Evolutionary conservation across 1,284 basidiomycete species (phyloP), one percentile per base, ranked within the genome.

Genomic region (Ceratobasidium sp.): DNA sequence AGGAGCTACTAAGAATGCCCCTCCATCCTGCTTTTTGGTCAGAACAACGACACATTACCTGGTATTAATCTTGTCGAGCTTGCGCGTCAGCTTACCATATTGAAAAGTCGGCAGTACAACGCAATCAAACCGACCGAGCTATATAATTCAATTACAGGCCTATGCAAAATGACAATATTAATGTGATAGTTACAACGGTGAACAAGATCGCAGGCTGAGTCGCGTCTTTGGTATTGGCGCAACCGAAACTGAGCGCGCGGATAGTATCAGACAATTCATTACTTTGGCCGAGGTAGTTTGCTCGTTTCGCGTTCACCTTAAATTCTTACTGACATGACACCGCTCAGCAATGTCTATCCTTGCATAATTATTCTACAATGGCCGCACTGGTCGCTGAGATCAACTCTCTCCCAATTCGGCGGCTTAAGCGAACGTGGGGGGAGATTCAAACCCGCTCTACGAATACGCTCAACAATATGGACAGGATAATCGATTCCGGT

Each of bases 141-240:
- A n/a, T n/a, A n/a, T n/a, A n/a, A n/a, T n/a, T n/a, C n/a, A n/a
- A n/a, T n/a, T n/a, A n/a, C n/a, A n/a, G n/a, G n/a, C n/a, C n/a
- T n/a, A n/a, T n/a, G n/a, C n/a, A 80, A 77, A 87, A 89, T 75
- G 94, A 93, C 81, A 95, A 93, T 79, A 96, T 99, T 80, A 93
- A 94, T 74, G 90, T 91, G 51, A 93, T 97, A 79, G 98, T 98
- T 81, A 94, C 95, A 79, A 91, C 96, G 64, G 95, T 93, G 80
- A 99, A 99, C 83, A 89, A 94, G 93, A 93, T 95, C 81, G 93
- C 96, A 1, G 92, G 95, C 78, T 99, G 98, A 96, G 97, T 99
- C 1, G 93, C 95, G 1, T 95, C 98, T 80, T 90, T 91, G 8
- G 92, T 99, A 37, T 87, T 99, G n/a, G 65, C 51, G 74, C 92